Conservation (phyloP, 2,329 filamentous ascomycete genomes). For the Emergomyces pasteurianus region DNA sequence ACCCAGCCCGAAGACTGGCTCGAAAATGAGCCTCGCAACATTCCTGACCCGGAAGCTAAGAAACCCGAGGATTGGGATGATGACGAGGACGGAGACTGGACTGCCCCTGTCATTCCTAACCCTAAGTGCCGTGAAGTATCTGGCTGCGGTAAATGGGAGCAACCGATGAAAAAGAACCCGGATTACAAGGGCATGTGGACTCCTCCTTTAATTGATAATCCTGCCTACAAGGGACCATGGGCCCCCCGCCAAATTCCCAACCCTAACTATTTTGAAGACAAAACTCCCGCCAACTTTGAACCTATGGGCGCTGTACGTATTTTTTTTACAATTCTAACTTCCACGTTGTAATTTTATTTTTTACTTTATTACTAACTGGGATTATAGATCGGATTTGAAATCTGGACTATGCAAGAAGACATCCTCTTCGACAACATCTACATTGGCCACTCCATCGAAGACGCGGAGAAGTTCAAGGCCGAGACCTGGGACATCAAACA, state of each 20-base stretch:
- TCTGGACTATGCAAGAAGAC: conserved; percentile 99
- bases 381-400: conserved; percentile 82
- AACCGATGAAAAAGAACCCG: conserved; percentile 88
- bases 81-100: conserved; percentile 97
- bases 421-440: conserved; percentile 99
- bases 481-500: conserved; percentile 89
- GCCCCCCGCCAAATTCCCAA: conserved; percentile 92
- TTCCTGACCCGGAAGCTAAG: conserved; percentile 85
- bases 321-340: background rate
- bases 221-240: conserved; percentile 94
- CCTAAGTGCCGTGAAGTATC: conserved; percentile 88
- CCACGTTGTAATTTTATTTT: background rate
- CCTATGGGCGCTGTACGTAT: conserved; percentile 85
- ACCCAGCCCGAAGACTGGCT: conserved; percentile 93
- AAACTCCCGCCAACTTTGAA: conserved; percentile 91
- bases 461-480: conserved; percentile 76
- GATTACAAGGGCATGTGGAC: conserved; percentile 99
- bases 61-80: conserved; percentile 99
- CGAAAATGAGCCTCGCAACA: conserved; percentile 67
- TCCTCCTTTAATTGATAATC: conserved; percentile 89
- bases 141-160: conserved; percentile 86
- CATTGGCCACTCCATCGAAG: conserved; percentile 91
- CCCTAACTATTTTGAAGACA: conserved; percentile 94
- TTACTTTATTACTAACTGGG: conserved; percentile 8
- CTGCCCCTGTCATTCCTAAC: conserved; percentile 81